These are phyloP conservation scores for Rubus idaeus DNA, from an alignment of 306 rosid species.

Conservation along the genomic window DNA sequence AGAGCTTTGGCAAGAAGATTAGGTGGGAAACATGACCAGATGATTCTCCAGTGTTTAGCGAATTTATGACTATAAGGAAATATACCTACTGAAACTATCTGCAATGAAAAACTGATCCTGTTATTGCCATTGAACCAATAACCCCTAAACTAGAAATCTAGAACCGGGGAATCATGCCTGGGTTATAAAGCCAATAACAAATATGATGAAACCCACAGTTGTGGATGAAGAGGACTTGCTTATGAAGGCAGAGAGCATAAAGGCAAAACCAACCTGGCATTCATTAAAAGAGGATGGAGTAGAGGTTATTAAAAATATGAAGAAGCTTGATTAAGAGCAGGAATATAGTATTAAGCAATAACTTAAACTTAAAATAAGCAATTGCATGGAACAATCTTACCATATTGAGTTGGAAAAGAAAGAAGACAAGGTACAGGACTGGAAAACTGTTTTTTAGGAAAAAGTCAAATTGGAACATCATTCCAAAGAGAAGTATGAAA, in stretches of 20 bases:
- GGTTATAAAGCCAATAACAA: slow-evolving; percentile 73
- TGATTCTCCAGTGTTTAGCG: slow-evolving; percentile 13
- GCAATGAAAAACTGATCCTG: slow-evolving; percentile 31
- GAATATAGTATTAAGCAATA: background rate
- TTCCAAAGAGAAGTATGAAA: slow-evolving; percentile 74
- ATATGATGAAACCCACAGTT: slow-evolving; percentile 68
- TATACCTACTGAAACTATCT: slow-evolving; percentile 42
- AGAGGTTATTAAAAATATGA: no score
- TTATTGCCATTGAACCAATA: slow-evolving; percentile 17
- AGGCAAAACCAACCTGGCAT: slow-evolving; percentile 75
- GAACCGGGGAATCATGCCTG: slow-evolving; percentile 60
- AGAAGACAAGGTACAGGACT: slow-evolving; percentile 64
- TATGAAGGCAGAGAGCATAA: slow-evolving; percentile 82
- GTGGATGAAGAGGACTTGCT: slow-evolving; percentile 79
- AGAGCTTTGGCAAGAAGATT: slow-evolving; percentile 77
- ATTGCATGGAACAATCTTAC: slow-evolving; percentile 37
- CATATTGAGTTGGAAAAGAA: slow-evolving; percentile 84
- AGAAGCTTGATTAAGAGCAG: background rate
- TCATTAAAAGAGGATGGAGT: slow-evolving; percentile 3
- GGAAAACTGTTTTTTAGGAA: slow-evolving; percentile 68
- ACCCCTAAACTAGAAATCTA: slow-evolving; percentile 17
- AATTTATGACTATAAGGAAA: slow-evolving; percentile 39
- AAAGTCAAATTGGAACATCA: slow-evolving; percentile 76
- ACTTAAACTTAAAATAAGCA: background rate
- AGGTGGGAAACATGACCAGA: slow-evolving; percentile 87